Conservation (phyloP, 257 asterid genomes). For the Lycium ferocissimum region DNA sequence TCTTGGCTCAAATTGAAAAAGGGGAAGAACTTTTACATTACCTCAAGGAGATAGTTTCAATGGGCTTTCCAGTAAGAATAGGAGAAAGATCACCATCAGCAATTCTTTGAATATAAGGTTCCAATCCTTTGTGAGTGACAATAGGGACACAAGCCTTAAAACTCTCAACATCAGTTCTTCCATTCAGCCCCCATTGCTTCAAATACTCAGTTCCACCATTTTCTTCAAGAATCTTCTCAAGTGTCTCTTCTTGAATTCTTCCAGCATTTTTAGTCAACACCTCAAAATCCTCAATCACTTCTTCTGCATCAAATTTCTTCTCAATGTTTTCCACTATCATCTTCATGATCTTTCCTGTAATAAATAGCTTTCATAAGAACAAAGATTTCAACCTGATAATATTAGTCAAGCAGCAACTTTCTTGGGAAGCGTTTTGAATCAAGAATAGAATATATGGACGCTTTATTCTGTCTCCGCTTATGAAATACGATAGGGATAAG, state of each 20-base stretch:
- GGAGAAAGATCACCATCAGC: conserved; percentile 71
- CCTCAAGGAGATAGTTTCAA: conserved; percentile 76
- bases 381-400: background rate
- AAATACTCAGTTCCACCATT: conserved; percentile 32
- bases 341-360: background rate
- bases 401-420: too few species aligned
- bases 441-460: background rate
- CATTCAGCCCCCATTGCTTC: conserved; percentile 31
- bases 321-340: conserved; percentile 70
- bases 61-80: conserved; percentile 70
- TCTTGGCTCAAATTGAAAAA: background rate
- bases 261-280: conserved; percentile 53
- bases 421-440: background rate
- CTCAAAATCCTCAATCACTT: conserved; percentile 74
- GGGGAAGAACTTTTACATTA: background rate
- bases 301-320: conserved; percentile 64
- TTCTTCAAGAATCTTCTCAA: conserved; percentile 15
- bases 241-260: conserved; percentile 28
- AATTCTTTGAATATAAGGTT: conserved; percentile 70
- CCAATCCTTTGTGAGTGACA: conserved; percentile 72
- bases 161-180: conserved; percentile 63
- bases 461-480: too few species aligned
- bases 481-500: too few species aligned
- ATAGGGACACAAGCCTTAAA: conserved; percentile 74
- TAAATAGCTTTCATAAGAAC: background rate